Evolutionary conservation across 805 yeast genomes (phyloP), one percentile per base, ranked within the genome.

Genomic region (Nakazawaea molendinolei): DNA sequence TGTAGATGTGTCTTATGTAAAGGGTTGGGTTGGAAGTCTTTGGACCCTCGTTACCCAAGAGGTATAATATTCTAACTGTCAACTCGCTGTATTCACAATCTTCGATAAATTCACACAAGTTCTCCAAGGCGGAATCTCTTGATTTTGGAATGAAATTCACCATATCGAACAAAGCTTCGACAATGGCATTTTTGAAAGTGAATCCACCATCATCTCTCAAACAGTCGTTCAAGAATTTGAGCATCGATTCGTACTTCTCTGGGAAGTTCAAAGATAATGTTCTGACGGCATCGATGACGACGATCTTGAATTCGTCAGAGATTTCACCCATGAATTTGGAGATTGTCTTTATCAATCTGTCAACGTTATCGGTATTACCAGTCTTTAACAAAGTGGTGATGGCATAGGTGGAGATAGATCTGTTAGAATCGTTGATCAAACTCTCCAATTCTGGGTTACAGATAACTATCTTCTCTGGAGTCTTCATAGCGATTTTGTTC

Each of bases 1-100:
- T 92, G 67, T 90, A 92, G 48, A 92, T 90, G 60, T 89, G 95
- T 65, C 98, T 81, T 44, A 92, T 89, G 60, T 86, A 90, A 50
- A 84, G 70, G 1, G 95, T 82, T 39, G 97, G 96, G 45, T 81
- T 82, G 6, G 80, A 48, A 5, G 95, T 80, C 40, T 69, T 65
- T 51, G 98, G 97, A 43, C 98, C 98, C 60, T 89, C 95, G 46
- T 79, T 84, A 55, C 98, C 98, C 46, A 92, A 72, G 43, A 90
- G 61, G 61, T 89, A 95, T 58, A 92, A 70, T 40, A 92, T 80
- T 54, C 97, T 76, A n/a, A 89, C 95, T 19, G 94, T 76, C 43
- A 92, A 76, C 61, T 87, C 96, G 21, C 95, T 84, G 64, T 72
- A 90, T 63, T 92, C 98, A 65, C 97, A 92, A 67, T 92, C 98